Percentiles rank a stretch among this genome's conserved stretches.
Evolutionary conservation across 2,329 filamentous ascomycete species (phyloP).

Genomic region (Drechslerella coelobrocha): DNA sequence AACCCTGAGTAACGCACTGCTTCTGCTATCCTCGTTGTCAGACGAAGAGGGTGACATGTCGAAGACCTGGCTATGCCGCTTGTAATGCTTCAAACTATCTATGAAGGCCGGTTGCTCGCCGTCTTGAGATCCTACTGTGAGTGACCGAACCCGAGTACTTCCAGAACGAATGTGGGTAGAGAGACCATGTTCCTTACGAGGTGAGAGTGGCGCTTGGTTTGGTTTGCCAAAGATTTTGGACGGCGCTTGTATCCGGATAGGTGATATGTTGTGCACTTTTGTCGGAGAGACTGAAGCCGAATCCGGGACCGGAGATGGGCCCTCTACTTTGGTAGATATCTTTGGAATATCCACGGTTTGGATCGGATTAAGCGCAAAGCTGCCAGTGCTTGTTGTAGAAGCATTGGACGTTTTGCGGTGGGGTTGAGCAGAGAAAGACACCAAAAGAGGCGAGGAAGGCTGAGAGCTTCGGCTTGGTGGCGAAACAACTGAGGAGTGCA

Average conservation of each 20-base stretch:
- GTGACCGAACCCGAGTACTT: conserved; percentile 76
- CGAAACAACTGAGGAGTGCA: conserved; percentile 74
- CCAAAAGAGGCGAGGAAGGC: conserved; percentile 87
- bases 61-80: conserved; percentile 90
- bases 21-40: conserved; percentile 92
- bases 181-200: conserved; percentile 49
- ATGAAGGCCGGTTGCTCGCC: conserved; percentile 76
- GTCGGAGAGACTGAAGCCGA: conserved; percentile 65
- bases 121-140: conserved; percentile 94
- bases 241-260: conserved; percentile 53
- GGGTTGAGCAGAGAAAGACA: conserved; percentile 86
- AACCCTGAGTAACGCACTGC: conserved; percentile 87
- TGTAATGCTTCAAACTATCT: conserved; percentile 72
- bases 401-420: conserved; percentile 80
- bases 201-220: conserved; percentile 59
- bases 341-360: conserved; percentile 64
- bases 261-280: conserved; percentile 63
- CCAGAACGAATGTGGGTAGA: conserved; percentile 48
- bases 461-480: conserved; percentile 87
- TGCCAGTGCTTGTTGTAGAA: conserved; percentile 63
- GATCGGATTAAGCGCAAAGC: conserved; percentile 63
- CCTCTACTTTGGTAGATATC: conserved; percentile 62
- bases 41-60: conserved; percentile 97
- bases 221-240: conserved; percentile 56
- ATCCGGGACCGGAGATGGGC: conserved; percentile 41